phyloP scores from a whole-genome alignment of 1,139 yeast genomes.

The Diutina sp. region DNA sequence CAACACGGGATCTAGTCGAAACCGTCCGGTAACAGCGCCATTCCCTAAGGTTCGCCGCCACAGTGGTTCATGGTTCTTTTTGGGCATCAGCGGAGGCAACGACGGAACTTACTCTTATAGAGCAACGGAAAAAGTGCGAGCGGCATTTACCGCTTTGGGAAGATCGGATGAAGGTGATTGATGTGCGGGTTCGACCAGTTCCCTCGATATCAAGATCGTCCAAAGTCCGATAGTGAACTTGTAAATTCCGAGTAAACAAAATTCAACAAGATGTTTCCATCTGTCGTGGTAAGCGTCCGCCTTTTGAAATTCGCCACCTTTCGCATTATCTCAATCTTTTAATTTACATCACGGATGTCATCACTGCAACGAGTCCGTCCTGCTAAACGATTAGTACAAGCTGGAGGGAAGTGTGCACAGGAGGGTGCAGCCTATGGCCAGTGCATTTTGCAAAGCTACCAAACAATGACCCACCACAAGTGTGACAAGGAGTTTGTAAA shows the following conservation, averaged over 20 bases:
- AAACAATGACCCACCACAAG: slow-evolving; percentile 39
- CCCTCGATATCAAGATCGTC: too few relatives aligned
- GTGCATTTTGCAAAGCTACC: slow-evolving; percentile 45
- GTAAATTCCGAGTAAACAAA: too few relatives aligned
- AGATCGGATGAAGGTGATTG: background rate
- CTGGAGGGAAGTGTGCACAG: slow-evolving; percentile 24
- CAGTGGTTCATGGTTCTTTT: background rate
- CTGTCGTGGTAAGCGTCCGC: background rate
- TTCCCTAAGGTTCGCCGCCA: slow-evolving; percentile 1
- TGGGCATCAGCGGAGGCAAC: background rate
- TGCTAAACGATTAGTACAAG: slow-evolving; percentile 22
- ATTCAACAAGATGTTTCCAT: too few relatives aligned
- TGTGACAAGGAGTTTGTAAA: slow-evolving; percentile 44
- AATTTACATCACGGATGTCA: background rate
- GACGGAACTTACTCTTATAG: background rate
- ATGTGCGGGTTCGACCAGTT: too few relatives aligned
- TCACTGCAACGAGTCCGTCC: slow-evolving; percentile 15
- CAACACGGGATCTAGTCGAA: background rate
- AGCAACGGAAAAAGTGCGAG: background rate
- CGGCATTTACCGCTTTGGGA: background rate
- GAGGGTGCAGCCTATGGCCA: slow-evolving; percentile 46
- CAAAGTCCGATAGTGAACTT: too few relatives aligned
- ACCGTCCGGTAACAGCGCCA: background rate
- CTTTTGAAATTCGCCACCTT: background rate
- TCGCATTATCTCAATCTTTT: background rate